A percentile compares a stretch with the other conserved stretches of the same genome.
Conservation (phyloP, 2,329 filamentous ascomycete species). For the Berkeleyomyces basicola region DNA sequence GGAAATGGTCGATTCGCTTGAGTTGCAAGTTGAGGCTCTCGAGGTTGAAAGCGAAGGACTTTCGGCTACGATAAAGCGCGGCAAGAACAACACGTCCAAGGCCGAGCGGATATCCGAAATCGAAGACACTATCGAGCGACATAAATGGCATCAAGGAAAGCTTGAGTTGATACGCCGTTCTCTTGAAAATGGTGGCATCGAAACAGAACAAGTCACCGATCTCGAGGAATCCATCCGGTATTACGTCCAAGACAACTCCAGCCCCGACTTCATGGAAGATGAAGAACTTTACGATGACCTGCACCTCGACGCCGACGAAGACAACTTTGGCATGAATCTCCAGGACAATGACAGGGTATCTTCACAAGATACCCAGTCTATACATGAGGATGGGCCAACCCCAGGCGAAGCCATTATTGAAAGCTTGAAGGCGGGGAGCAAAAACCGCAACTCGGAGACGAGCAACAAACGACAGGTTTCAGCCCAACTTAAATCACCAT, state of each 20-base stretch:
- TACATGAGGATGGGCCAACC: slow-evolving; percentile 60
- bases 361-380: slow-evolving; percentile 87
- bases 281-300: slow-evolving; percentile 92
- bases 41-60: slow-evolving; percentile 81
- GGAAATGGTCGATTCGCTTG: slow-evolving; percentile 77
- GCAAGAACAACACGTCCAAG: slow-evolving; percentile 72
- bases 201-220: slow-evolving; percentile 71
- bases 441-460: slow-evolving; percentile 33
- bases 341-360: slow-evolving; percentile 68
- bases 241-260: slow-evolving; percentile 81
- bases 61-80: slow-evolving; percentile 84
- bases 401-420: slow-evolving; percentile 14
- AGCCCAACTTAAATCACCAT: slow-evolving; percentile 77
- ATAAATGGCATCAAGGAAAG: slow-evolving; percentile 93
- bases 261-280: slow-evolving; percentile 82
- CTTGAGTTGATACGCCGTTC: slow-evolving; percentile 80
- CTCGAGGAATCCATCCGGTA: slow-evolving; percentile 87
- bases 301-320: slow-evolving; percentile 82
- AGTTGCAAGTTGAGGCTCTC: slow-evolving; percentile 79
- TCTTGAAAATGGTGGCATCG: slow-evolving; percentile 82
- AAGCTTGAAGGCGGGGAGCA: slow-evolving; percentile 24
- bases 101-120: slow-evolving; percentile 79
- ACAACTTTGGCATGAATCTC: slow-evolving; percentile 59
- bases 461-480: slow-evolving; percentile 55
- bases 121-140: slow-evolving; percentile 67